Base-by-base conservation (phyloP, 257 asterid species). In the Henckelia pumila region DNA sequence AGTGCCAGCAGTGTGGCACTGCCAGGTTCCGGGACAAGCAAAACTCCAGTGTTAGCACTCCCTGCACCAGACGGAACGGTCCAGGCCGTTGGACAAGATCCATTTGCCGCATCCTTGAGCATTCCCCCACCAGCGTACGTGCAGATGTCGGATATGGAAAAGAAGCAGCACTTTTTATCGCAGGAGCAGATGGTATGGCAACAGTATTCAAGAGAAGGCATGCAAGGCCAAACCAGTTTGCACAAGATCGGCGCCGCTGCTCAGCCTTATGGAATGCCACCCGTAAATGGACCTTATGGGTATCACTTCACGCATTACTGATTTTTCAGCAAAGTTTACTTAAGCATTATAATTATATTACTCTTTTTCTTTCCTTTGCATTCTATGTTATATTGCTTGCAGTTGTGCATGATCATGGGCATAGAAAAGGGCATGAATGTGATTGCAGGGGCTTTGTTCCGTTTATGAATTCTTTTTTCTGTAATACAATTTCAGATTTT, bases 131-230 rank as follows among this genome's bases (percentile, higher is more conserved):
- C 97, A 19, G 68, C 97, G 0, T 88, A 85, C 23, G 97, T 90
- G 67, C 95, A 90, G 78, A 90, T 90, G 90, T 80, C 95, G 0
- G 95, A 88, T 60, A 82, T 90, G 91, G 92, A 90, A 75, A 86
- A 88, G 81, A 90, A 90, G 78, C 95, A 90, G 74, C 89, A 86
- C 11, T 47, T 88, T 33, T 68, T 90, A 17, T 76, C 76, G 72
- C 97, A 90, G 73, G 97, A 90, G 63, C 97, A 90, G 78, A 63
- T 81, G 68, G 84, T 84, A 23, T 90, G 97, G 97, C 88, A 90
- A 57, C 92, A 88, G 77, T 90, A 90, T 47, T 71, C 92, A 3
- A 74, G 81, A 68, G 83, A 78, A 2, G 97, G 97, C 22, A 86
- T 88, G 97, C 94, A 76, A 58, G 97, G 95, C 35, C 95, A 88